Evolutionary conservation across 2,329 filamentous ascomycete species (phyloP), one percentile per base, ranked within the genome.

Genomic region (Epichloe sylvatica): DNA sequence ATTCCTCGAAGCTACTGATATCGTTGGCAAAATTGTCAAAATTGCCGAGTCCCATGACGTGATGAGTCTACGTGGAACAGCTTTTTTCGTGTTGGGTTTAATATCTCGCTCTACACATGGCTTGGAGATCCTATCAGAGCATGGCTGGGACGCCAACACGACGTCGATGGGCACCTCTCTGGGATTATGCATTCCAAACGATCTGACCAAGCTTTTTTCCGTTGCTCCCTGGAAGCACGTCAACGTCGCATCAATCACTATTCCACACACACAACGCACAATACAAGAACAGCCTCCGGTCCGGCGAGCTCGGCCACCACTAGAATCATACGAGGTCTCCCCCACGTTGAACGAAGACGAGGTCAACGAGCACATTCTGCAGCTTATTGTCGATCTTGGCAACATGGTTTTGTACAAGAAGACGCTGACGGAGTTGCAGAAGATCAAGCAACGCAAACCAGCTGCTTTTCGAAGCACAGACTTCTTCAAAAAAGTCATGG

Each of bases 371-470:
- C 84, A 84, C 47, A 91, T 97, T 44, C 69, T 97, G 30, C 85
- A 89, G 59, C 77, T 92, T 37, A 83, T 95, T 54, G 81, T 86
- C 13, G 90, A 96, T 59, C 75, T 98, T 51, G 88, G 90, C 50
- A 96, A 97, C 62, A 92, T 91, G 52, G 89, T 98, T 15, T 74
- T 96, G 46, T 90, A 89, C 61, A 94, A 94, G 64, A 84, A 85
- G 63, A 86, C 90, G 5, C 81, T 91, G 47, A 80, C 76, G 19
- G 90, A 97, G 64, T 75, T 98, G 49, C 81, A 78, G 60, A 75
- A 90, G 72, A 76, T 95, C 54, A 90, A 86, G 70, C 71, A 78
- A 47, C 85, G 83, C 60, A 84, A 87, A 58, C 80, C 81, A 0
- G 73, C 81, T 1, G 81, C 82, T 0, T 96, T 98, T 63, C 77